Evolutionary conservation across 2,329 filamentous ascomycete genomes (phyloP), one percentile per base, ranked within the genome.

Genomic region (Pestalotiopsis sp.): DNA sequence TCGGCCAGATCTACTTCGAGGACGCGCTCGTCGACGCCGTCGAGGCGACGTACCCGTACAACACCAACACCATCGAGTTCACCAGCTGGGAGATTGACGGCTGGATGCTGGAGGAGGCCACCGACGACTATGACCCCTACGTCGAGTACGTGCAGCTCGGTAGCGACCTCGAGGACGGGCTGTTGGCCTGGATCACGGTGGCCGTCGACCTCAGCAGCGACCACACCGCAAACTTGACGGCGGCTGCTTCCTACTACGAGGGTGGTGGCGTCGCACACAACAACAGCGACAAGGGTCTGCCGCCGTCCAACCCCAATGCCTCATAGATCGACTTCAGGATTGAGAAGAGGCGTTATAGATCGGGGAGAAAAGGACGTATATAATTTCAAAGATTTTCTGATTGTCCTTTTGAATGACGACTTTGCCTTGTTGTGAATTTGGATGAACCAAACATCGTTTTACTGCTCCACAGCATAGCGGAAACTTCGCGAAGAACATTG

Each of bases 1-100:
- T 91, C 55, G 89, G 89, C n/a, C 89, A 92, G 75, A 73, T 89
- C 63, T 91, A 89, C 82, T 89, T 90, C 75, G 88, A 91, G 75
- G 85, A 90, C 74, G 80, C 81, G 69, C 83, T 91, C 10, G 83
- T 88, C 70, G 72, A 73, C 22, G 70, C 56, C 6, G 65, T 66
- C 1, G 65, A 66, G 57, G 35, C 39, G 4, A 66, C 56, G 9
- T 13, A 35, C 14, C 65, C 65, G 14, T 66, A 66, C 58, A 66
- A 52, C 44, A 52, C 58, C 14, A 66, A 62, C 58, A 22, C 38
- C 6, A 66, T 66, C 39, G 39, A n/a, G 5, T 48, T 61, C 26
- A 66, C 65, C n/a, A 55, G 35, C 38, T 61, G 58, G 56, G 65
- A 66, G 24, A 52, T 55, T 4, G 65, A 66, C 44, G 65, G 65